phyloP scores from a whole-genome alignment of 2,329 filamentous ascomycete species.

The Eurotiales sp. region DNA sequence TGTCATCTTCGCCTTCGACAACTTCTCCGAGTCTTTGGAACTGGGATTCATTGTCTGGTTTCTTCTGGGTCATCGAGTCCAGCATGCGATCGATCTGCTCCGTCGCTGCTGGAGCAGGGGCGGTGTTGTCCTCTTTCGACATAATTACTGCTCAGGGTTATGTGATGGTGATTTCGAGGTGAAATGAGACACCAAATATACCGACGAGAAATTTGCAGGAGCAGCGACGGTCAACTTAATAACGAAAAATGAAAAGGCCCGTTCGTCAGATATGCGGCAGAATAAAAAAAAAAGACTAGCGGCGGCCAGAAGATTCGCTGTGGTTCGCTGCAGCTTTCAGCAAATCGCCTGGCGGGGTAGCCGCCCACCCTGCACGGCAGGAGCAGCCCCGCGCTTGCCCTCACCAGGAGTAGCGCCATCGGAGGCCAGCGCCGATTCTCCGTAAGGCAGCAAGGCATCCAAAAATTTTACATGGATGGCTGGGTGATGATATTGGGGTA shows the following conservation, averaged over 20 bases:
- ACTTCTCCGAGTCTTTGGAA: slow-evolving; percentile 38
- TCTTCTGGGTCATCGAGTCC: slow-evolving; percentile 15
- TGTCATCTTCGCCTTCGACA: slow-evolving; percentile 37
- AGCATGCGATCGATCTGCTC: slow-evolving; percentile 16
- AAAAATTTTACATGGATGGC: slow-evolving; percentile 9
- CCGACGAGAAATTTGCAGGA: too few relatives aligned
- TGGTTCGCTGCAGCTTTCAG: slow-evolving; percentile 15
- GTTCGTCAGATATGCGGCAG: neutral
- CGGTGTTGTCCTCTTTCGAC: slow-evolving; percentile 14
- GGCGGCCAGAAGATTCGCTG: slow-evolving; percentile 15
- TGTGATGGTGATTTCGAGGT: too few relatives aligned
- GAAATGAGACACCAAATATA: too few relatives aligned
- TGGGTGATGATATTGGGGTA: too few relatives aligned
- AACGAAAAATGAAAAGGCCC: too few relatives aligned
- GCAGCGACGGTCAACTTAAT: too few relatives aligned
- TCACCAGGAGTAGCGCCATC: slow-evolving; percentile 14
- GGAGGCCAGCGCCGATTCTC: slow-evolving; percentile 16
- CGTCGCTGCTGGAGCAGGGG: slow-evolving; percentile 2
- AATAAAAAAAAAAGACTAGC: slow-evolving; percentile 15
- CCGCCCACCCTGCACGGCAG: neutral
- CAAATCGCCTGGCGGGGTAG: slow-evolving; percentile 6
- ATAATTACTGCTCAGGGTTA: too few relatives aligned
- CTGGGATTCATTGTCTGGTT: slow-evolving; percentile 24
- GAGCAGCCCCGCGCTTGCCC: slow-evolving; percentile 33
- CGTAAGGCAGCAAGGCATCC: slow-evolving; percentile 18